Percentiles rank a stretch among this genome's conserved stretches.
Conservation (phyloP, 2,329 filamentous ascomycete genomes). For the Hypomyces rosellus region DNA sequence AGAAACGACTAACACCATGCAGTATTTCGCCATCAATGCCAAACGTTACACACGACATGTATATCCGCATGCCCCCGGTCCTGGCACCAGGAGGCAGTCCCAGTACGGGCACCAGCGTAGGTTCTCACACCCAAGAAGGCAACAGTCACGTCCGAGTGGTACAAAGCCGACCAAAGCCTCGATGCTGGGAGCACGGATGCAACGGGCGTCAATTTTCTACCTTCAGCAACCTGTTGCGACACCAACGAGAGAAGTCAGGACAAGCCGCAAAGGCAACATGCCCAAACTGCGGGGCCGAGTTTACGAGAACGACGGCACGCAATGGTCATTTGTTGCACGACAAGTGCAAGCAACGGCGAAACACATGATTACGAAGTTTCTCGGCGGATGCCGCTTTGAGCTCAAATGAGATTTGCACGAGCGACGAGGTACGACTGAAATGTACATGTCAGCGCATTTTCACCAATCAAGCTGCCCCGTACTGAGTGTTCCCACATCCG, state of each 20-base stretch:
- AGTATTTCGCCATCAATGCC: conserved; percentile 34
- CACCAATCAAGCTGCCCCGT: too few relatives aligned
- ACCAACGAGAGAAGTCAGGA: conserved; percentile 91
- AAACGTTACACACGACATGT: conserved; percentile 30
- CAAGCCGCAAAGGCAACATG: conserved; percentile 84
- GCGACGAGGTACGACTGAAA: too few relatives aligned
- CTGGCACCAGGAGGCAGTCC: conserved; percentile 27
- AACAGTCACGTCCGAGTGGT: conserved; percentile 58
- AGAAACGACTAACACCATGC: conserved; percentile 6
- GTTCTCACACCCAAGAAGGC: conserved; percentile 29
- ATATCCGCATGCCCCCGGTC: conserved; percentile 23
- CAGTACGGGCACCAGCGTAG: not conserved
- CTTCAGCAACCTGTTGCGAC: conserved; percentile 87
- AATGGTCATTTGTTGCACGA: conserved; percentile 83
- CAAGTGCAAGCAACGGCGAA: conserved; percentile 71
- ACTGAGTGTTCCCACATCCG: too few relatives aligned
- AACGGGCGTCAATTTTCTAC: conserved; percentile 94
- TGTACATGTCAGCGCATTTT: too few relatives aligned
- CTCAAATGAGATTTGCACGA: not conserved
- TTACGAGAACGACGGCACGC: conserved; percentile 79
- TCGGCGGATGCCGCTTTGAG: not conserved
- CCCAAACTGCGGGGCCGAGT: conserved; percentile 86
- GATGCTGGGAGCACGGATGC: conserved; percentile 96
- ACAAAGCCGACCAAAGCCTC: conserved; percentile 79
- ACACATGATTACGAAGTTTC: conserved; percentile 15